Conservation (phyloP, 2,329 filamentous ascomycete species). For the Penicillium sp. region DNA sequence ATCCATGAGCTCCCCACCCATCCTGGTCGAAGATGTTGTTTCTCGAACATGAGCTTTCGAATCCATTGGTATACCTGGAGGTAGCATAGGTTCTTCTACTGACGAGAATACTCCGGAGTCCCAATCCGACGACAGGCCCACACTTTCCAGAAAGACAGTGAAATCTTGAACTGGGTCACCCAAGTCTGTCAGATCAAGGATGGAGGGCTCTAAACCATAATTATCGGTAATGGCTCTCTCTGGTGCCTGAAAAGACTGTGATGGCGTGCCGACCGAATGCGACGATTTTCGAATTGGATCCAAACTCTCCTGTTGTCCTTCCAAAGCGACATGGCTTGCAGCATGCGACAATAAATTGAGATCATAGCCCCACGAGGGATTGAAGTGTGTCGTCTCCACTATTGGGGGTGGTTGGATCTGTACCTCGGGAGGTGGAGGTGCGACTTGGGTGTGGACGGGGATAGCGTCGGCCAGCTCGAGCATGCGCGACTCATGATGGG, state of each 20-base stretch:
- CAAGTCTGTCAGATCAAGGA: slow-evolving; percentile 47
- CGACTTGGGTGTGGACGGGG: slow-evolving; percentile 40
- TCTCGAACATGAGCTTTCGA: slow-evolving; percentile 36
- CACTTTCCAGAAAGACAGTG: slow-evolving; percentile 49
- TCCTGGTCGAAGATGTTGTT: slow-evolving; percentile 28
- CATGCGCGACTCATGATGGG: slow-evolving; percentile 45
- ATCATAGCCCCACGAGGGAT: slow-evolving; percentile 53
- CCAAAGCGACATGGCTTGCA: slow-evolving; percentile 50
- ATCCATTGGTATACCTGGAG: slow-evolving; percentile 38
- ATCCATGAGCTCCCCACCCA: slow-evolving; percentile 42
- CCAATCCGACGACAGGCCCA: slow-evolving; percentile 52
- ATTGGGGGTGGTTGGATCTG: slow-evolving; percentile 40
- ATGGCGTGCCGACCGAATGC: slow-evolving; percentile 30
- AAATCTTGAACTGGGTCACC: slow-evolving; percentile 52
- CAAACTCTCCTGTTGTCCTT: slow-evolving; percentile 45
- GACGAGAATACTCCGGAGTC: slow-evolving; percentile 49
- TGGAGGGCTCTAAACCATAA: slow-evolving; percentile 46
- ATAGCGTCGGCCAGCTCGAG: slow-evolving; percentile 47
- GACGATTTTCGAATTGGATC: slow-evolving; percentile 39
- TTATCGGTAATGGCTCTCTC: slow-evolving; percentile 43
- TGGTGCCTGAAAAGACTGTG: slow-evolving; percentile 36
- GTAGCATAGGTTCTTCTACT: slow-evolving; percentile 41
- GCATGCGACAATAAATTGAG: slow-evolving; percentile 50
- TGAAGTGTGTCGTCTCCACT: slow-evolving; percentile 47
- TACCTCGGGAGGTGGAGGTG: slow-evolving; percentile 37